phyloP scores from a whole-genome alignment of 768 basidiomycete genomes.

The Leucosporidium scottii region DNA sequence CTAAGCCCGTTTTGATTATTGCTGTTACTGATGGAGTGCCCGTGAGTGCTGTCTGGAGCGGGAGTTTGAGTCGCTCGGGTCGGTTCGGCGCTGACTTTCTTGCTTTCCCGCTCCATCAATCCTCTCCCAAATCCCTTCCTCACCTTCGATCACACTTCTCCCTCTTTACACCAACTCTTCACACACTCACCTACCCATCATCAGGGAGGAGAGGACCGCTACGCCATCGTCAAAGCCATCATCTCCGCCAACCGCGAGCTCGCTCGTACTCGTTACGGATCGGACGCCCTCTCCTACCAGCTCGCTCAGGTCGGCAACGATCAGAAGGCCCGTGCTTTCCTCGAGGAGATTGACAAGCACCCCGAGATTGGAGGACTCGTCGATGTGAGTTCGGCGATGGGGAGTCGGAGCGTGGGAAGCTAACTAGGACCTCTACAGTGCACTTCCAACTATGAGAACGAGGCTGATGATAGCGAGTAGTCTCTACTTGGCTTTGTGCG shows the following conservation, averaged over 20 bases:
- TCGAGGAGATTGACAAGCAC: slow-evolving; percentile 43
- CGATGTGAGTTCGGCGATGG: slow-evolving; percentile 36
- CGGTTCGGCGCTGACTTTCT: not conserved
- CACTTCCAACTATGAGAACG: slow-evolving; percentile 21
- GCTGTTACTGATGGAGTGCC: slow-evolving; percentile 35
- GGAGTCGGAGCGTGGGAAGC: not conserved
- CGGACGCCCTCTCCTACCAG: slow-evolving; percentile 42
- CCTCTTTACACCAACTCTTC: too few relatives aligned
- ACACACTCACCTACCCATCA: too few relatives aligned
- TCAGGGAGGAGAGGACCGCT: slow-evolving; percentile 20
- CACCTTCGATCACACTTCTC: too few relatives aligned
- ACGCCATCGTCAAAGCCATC: slow-evolving; percentile 18
- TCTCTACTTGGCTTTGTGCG: too few relatives aligned
- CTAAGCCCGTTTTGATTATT: slow-evolving; percentile 46
- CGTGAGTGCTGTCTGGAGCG: not conserved
- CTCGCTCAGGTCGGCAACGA: slow-evolving; percentile 26
- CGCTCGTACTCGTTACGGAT: slow-evolving; percentile 28
- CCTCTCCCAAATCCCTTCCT: too few relatives aligned
- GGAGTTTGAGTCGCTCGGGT: too few relatives aligned
- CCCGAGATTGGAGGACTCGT: slow-evolving; percentile 42
- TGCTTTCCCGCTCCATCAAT: too few relatives aligned
- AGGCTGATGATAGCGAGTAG: slow-evolving; percentile 14
- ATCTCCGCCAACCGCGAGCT: slow-evolving; percentile 15
- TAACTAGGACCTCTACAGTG: not conserved
- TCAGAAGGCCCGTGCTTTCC: slow-evolving; percentile 41